Conservation (phyloP, 139 green algal species). For the Zygnema circumcarinatum region DNA sequence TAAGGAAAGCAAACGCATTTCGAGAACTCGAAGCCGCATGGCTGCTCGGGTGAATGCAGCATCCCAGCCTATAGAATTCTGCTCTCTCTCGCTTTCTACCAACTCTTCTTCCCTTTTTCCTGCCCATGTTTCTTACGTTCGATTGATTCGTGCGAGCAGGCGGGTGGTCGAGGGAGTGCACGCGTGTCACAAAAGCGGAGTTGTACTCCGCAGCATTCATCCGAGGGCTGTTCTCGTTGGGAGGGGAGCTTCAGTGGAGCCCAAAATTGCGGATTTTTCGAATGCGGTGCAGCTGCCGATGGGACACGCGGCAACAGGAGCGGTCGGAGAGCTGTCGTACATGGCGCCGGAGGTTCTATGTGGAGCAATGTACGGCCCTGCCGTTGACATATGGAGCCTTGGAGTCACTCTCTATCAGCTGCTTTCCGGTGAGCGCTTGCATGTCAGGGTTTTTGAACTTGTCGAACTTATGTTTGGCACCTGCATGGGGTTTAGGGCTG, state of each 20-base stretch:
- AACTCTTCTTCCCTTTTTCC: too few relatives aligned
- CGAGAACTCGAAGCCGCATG: neutral
- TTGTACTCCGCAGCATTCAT: constrained; percentile 22
- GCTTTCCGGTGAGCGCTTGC: neutral
- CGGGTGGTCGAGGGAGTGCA: neutral
- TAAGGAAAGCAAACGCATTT: neutral
- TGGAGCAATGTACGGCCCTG: neutral
- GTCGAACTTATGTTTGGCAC: too few relatives aligned
- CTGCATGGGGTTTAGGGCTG: too few relatives aligned
- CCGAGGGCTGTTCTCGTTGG: constrained; percentile 49
- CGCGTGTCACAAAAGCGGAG: neutral
- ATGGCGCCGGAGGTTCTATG: constrained; percentile 17
- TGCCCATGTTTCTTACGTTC: too few relatives aligned
- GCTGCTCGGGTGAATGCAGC: neutral
- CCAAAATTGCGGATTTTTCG: neutral
- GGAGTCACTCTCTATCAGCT: constrained; percentile 1
- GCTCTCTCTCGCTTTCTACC: too few relatives aligned
- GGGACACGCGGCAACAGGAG: neutral
- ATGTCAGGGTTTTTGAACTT: too few relatives aligned
- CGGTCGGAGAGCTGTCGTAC: neutral
- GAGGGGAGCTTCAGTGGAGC: neutral
- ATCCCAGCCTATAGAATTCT: too few relatives aligned
- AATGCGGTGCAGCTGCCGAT: neutral
- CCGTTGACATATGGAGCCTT: neutral
- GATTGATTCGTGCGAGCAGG: too few relatives aligned